Percentiles rank a stretch among this genome's conserved stretches.
These are phyloP conservation scores for Stipa capillata DNA, from an alignment of 176 grass and related monocot genomes.

Conservation along the genomic window DNA sequence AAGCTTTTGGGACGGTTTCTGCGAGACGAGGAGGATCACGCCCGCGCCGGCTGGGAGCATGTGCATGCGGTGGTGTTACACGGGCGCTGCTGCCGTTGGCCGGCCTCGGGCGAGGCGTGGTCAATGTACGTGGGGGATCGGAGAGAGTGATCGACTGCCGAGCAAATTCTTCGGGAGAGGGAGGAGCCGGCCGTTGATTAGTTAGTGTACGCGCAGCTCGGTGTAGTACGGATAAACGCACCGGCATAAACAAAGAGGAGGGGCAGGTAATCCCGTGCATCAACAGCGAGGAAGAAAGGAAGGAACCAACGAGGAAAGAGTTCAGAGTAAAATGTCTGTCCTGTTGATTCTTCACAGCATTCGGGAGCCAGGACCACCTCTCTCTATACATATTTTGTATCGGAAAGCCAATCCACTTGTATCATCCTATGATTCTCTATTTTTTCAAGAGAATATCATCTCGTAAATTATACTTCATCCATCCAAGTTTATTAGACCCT, in stretches of 20 bases:
- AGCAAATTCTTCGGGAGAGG: background rate
- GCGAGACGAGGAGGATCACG: too few species aligned
- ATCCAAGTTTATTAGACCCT: too few species aligned
- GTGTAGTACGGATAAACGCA: background rate
- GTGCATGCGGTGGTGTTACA: background rate
- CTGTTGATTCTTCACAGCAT: background rate
- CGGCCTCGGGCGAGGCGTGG: background rate
- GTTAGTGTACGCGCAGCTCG: background rate
- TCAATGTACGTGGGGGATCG: constrained; percentile 15
- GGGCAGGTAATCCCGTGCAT: background rate
- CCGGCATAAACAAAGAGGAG: background rate
- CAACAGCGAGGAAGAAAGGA: background rate
- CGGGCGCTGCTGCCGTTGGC: background rate
- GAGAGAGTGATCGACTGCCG: background rate
- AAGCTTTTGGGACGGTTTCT: background rate
- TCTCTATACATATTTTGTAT: background rate
- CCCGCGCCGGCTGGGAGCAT: background rate
- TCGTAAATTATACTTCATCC: too few species aligned
- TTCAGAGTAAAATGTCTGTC: background rate
- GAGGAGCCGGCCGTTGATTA: background rate
- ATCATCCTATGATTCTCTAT: too few species aligned
- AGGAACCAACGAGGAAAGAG: background rate
- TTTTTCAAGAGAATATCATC: too few species aligned
- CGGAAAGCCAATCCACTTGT: too few species aligned
- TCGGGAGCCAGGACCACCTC: background rate